Evolutionary conservation across 2,329 filamentous ascomycete species (phyloP), one percentile per base, ranked within the genome.

Genomic region (Xylaria sp.): DNA sequence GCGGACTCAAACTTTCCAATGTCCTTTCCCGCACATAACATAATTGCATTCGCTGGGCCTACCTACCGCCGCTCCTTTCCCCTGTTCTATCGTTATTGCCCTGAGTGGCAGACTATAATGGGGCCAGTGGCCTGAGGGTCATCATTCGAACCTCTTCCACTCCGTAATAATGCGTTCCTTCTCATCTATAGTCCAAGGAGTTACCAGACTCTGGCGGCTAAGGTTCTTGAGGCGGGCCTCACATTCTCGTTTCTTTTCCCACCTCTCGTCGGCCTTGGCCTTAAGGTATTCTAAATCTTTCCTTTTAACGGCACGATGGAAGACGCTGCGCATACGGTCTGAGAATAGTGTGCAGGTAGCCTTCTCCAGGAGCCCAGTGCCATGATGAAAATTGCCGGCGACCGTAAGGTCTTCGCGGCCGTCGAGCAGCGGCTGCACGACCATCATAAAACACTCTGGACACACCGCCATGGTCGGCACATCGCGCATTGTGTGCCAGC

Each of bases 381-480:
- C 84, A 65, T 86, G 85, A 71, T 88, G 89, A 73, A 96, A 92
- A 72, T 90, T 88, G 20, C 86, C 82, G 10, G 91, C 89, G 28
- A 94, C 65, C 81, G 82, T 66, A 41, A 70, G 67, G 31, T 82
- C 81, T 62, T 81, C 74, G 48, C 85, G 81, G 3, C 85, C 82
- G 37, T 85, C 83, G 1, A 90, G 81, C 60, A 89, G 83, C 0
- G 94, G 94, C 80, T 87, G 89, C n/a, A 97, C 88, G 0, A 93
- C 87, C 25, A 93, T 90, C 18, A 93, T 88, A 78, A 92, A 97
- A 79, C 94, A 98, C 79, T 95, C 93, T 72, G 92, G 89, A 80
- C 94, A 98, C 3, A 97, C 91, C 0, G 92, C 94, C 75, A 97
- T 89, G 57, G 94, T 88, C 0, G 92, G 92, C 0, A 97, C 82